Evolutionary conservation across 2,329 filamentous ascomycete genomes (phyloP), one percentile per base, ranked within the genome.

Genomic region (Phialophora chinensis): DNA sequence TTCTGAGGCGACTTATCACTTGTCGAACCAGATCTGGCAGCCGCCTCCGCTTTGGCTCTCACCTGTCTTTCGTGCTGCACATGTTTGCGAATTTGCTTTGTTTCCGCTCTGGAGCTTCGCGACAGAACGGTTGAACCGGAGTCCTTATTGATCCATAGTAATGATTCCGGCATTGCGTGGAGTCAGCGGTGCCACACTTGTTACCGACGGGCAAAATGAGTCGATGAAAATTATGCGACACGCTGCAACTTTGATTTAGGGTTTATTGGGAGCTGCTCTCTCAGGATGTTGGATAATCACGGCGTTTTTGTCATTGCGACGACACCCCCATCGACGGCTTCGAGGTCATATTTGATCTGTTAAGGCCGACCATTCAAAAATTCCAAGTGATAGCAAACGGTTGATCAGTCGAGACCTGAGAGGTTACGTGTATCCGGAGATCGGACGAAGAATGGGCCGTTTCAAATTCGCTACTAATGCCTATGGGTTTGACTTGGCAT

Each of bases 91-190:
- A 72, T 72, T 17, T 68, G 62, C 38, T 62, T 58, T n/a, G 70
- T 72, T 35, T 72, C 70, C 47, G 66, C 68, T 42, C 68, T 69
- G 4, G 68, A 72, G 38, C 70, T 72, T 31, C 70, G 63, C 27
- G 70, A 72, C 0, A 72, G 60, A 20, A 70, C 65, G 20, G 50
- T 58, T 7, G 70, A 72, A 31, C 59, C 65, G 17, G 55, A 56
- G 50, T 69, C 66, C 38, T 72, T 72, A 29, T 70, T 72, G 38
- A 72, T 70, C 70, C 70, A 72, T 20, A 72, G 68, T 14, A 72
- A 49, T 6, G 67, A 62, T 58, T 67, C 67, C 10, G 67, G 67
- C 67, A 69, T 69, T 3, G 11, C 63, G 47, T n/a, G 3, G 12
- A 35, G 8, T 17, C 7, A 58, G 6, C 29, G 23, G 47, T 35